Evolutionary conservation across 495 filamentous ascomycete species (phyloP), one percentile per base, ranked within the genome.

Genomic region (Penicillium simplicissimum): DNA sequence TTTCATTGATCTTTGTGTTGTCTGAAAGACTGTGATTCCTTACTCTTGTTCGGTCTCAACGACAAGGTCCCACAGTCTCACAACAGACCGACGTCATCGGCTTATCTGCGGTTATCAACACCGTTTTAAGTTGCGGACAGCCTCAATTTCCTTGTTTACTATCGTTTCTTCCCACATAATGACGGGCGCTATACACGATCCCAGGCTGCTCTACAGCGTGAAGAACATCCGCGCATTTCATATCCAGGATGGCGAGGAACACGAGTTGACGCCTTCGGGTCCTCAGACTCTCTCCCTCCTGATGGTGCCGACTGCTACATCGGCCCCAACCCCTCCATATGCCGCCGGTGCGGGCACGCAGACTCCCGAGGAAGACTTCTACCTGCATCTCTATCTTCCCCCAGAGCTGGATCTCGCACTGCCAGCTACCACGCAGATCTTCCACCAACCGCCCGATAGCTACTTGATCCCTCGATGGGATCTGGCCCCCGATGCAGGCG

Each of bases 401-500:
- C 93, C 93, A n/a, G 93, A 96, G 80, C 82, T 97, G 64, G 93
- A 96, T 67, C 84, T 97, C 8, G 89, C 93, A 1, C 78, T 97
- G 15, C 93, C 93, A 14, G 93, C 93, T 21, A 96, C 92, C 0
- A 96, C 93, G 7, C 93, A 97, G 71, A 94, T 97, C 68, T 97
- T 93, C 74, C 92, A 96, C 69, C 90, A 96, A 76, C 91, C 91
- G 8, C 93, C 92, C 3, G 84, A 81, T 52, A 92, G 88, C 78
- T 97, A 97, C 72, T 79, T 97, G 37, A 96, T 97, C 59, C 93
- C 93, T 8, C 87, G 93, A 61, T 96, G 92, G 93, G 93, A 96
- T 66, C 76, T 96, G 21, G 92, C 91, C 15, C 90, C 88, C 4
- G 91, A 94, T 25, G 88, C 85, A 62, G 92, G 91, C 59, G 91